Base-by-base conservation (phyloP, 2,329 filamentous ascomycete genomes). In the Alternaria triticina region DNA sequence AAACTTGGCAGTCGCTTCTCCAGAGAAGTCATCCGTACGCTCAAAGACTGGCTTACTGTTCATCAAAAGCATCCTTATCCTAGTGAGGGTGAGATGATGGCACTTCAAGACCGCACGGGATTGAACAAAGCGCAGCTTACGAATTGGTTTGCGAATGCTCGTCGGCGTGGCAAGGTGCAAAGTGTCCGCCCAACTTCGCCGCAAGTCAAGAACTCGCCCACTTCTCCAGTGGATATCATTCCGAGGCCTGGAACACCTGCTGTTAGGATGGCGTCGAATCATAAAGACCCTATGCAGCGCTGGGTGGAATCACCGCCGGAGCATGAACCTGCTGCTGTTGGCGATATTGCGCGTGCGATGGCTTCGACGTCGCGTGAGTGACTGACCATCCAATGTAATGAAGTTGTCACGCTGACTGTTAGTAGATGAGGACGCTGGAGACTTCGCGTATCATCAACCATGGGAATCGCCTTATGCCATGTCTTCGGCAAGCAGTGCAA, bases 111-210 rank as follows among this genome's bases (percentile, higher is more conserved):
- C 5, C 63, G 68, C 0, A 75, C 73, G 23, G 74, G 73, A 2
- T 47, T 76, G 11, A 75, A 70, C 47, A 71, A 66, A 36, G 67
- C 66, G 2, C 74, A 76, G 13, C 67, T 76, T 2, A 62, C 68
- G 5, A 76, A 74, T 9, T 76, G 74, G 74, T 74, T 76, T 20
- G 72, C 73, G 6, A 76, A 76, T 33, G 70, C 74, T 3, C 68
- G 73, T 52, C 68, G 74, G 4, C 67, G 74, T 13, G 70, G 66
- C 20, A 72, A 74, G 17, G 58, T 70, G 23, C 68, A 68, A 25
- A 62, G 40, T 28, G 57, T 59, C 25, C 61, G 45, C 9, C 57
- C 64, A n/a, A 56, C 47, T 12, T 62, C 57, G 36, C 61, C 67
- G 2, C 61, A 66, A 61, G 59, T 56, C 8, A 59, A 44, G 7